Evolutionary conservation across 2,329 filamentous ascomycete genomes (phyloP), one percentile per base, ranked within the genome.

Genomic region (Gliomastix tumulicola): DNA sequence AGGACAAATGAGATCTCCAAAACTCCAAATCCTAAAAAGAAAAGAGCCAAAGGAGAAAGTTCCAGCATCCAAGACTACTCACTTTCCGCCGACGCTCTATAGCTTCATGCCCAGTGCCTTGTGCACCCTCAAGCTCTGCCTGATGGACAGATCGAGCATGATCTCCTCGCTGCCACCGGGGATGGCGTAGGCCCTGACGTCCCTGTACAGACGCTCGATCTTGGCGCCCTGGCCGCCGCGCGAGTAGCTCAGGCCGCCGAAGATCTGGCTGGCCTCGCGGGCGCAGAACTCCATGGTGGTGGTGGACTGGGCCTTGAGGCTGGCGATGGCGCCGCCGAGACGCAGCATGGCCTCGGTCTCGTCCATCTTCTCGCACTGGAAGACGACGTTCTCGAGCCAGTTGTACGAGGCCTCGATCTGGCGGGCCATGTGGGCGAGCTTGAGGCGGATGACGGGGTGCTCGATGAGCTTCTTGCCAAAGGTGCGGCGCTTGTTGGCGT

Each of bases 271-370:
- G 13, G 92, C 92, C 67, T 98, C 92, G 42, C 90, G 77, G 21
- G 92, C 92, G 65, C 92, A 98, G 71, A 94, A 97, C 68, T 98
- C 92, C 52, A 97, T 98, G 1, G 89, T 96, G 3, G 87, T 76
- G 3, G 92, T 98, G 30, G 84, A 75, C 63, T 98, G 92, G 2
- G 92, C 92, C 69, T 98, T 98, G 53, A 97, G 75, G 23, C 84
- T 74, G 35, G 92, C 92, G 57, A 97, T 97, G 45, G 90, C 86
- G 23, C 92, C 92, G 32, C 92, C 92, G 7, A 98, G 84, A 50
- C 89, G 86, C 51, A 97, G 71, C 88, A 96, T 97, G 41, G 90
- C 90, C 67, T 97, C 88, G 35, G 83, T 88, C 60, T 97, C 88
- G 44, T 80, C 79, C 90, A 97, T 97, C 64, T 80, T 80, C 64